Evolutionary conservation across 176 grass and related monocot species (phyloP).

Genomic region (Pontederia crassipes): DNA sequence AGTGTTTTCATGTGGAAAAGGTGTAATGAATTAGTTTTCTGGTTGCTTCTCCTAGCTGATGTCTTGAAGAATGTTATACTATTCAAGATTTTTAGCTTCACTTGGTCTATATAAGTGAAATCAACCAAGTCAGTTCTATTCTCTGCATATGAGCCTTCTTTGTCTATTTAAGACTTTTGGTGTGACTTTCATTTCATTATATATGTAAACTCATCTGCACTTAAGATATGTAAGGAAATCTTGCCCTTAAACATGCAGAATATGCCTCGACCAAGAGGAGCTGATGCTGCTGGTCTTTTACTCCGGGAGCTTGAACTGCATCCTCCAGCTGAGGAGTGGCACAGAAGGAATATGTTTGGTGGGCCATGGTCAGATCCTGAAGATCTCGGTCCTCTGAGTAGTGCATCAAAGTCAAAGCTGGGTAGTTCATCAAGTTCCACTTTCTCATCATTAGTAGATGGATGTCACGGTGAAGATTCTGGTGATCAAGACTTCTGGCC

Average conservation of each 20-base stretch:
- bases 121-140: too few relatives aligned
- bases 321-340: slow-evolving; percentile 97
- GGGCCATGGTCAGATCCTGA: slow-evolving; percentile 95
- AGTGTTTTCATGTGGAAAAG: neutral
- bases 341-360: slow-evolving; percentile 98
- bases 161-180: neutral
- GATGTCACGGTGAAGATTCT: slow-evolving; percentile 27
- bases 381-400: slow-evolving; percentile 77
- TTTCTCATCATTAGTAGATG: slow-evolving; percentile 43
- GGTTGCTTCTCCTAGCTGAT: too few relatives aligned
- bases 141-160: too few relatives aligned
- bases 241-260: slow-evolving; percentile 34
- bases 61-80: too few relatives aligned
- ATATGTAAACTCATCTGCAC: too few relatives aligned
- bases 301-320: slow-evolving; percentile 93
- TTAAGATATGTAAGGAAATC: neutral
- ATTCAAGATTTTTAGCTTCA: too few relatives aligned
- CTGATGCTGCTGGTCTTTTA: slow-evolving; percentile 93
- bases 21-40: neutral
- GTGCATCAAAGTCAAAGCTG: slow-evolving; percentile 51
- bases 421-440: slow-evolving; percentile 35
- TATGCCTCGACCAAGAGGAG: slow-evolving; percentile 97
- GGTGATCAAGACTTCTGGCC: slow-evolving; percentile 74
- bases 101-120: too few relatives aligned
- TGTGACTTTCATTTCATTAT: neutral